Evolutionary conservation across 2,329 filamentous ascomycete species (phyloP).

Genomic region (Cercospora sp.): DNA sequence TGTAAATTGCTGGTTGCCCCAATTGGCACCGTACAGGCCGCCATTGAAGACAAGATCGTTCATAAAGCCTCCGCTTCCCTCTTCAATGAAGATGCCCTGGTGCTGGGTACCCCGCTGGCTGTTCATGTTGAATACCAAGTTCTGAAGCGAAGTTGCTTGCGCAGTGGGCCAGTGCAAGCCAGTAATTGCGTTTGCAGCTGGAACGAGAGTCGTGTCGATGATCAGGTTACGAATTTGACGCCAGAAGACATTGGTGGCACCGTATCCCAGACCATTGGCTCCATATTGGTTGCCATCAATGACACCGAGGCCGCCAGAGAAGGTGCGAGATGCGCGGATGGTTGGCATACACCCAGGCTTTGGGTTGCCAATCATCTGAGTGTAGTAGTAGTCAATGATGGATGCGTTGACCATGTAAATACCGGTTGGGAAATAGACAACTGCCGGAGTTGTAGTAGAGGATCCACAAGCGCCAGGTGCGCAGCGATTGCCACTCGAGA

Average conservation of each 20-base stretch:
- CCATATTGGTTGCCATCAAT: slow-evolving; percentile 60
- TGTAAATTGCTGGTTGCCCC: slow-evolving; percentile 54
- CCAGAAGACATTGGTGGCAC: slow-evolving; percentile 63
- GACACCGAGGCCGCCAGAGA: slow-evolving; percentile 55
- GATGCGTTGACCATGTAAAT: slow-evolving; percentile 59
- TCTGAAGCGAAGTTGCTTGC: slow-evolving; percentile 50
- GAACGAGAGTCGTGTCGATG: slow-evolving; percentile 59
- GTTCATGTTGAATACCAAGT: slow-evolving; percentile 49
- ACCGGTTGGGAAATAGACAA: slow-evolving; percentile 61
- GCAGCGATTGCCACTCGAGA: slow-evolving; percentile 45
- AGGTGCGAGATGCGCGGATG: slow-evolving; percentile 56
- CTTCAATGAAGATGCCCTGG: slow-evolving; percentile 48
- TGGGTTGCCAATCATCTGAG: slow-evolving; percentile 63
- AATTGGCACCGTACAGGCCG: slow-evolving; percentile 44
- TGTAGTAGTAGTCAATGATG: slow-evolving; percentile 65
- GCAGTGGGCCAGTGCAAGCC: slow-evolving; percentile 50
- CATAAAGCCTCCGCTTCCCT: slow-evolving; percentile 50
- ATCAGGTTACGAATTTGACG: slow-evolving; percentile 66
- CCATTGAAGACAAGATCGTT: slow-evolving; percentile 49
- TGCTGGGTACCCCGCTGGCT: slow-evolving; percentile 50
- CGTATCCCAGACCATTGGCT: slow-evolving; percentile 40
- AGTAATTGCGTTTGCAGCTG: slow-evolving; percentile 46
- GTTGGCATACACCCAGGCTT: slow-evolving; percentile 52
- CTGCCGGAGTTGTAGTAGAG: slow-evolving; percentile 54
- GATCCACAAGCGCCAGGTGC: slow-evolving; percentile 45